These are phyloP conservation scores for Yarrowia yakushimensis DNA, from an alignment of 805 yeast species.

Conservation along the genomic window DNA sequence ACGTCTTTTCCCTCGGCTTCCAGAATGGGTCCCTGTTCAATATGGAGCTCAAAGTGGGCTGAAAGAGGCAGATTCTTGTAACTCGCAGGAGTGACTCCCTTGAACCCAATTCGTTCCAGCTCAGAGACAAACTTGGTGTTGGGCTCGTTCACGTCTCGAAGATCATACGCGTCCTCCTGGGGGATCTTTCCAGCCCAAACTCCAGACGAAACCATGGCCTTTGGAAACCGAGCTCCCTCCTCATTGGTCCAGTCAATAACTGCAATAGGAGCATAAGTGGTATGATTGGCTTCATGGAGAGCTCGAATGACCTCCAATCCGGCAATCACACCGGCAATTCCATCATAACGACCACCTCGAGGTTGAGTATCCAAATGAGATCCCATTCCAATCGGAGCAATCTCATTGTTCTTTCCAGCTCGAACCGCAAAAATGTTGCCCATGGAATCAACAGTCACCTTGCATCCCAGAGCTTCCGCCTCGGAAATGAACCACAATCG, in stretches of 20 bases:
- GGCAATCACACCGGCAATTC: slow-evolving; percentile 63
- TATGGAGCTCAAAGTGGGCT: slow-evolving; percentile 71
- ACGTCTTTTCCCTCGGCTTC: slow-evolving; percentile 54
- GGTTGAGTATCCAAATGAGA: slow-evolving; percentile 78
- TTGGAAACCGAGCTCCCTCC: slow-evolving; percentile 76
- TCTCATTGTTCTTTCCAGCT: slow-evolving; percentile 51
- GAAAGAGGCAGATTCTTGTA: slow-evolving; percentile 53
- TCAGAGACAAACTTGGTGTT: slow-evolving; percentile 52
- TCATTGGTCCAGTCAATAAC: slow-evolving; percentile 71
- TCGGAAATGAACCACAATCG: slow-evolving; percentile 64
- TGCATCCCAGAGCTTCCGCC: slow-evolving; percentile 52
- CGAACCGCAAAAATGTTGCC: slow-evolving; percentile 67
- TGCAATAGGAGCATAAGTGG: slow-evolving; percentile 65
- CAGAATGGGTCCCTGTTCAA: slow-evolving; percentile 72
- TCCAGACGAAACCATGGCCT: slow-evolving; percentile 60
- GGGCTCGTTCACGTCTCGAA: slow-evolving; percentile 53
- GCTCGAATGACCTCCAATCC: slow-evolving; percentile 68
- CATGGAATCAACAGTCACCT: slow-evolving; percentile 56
- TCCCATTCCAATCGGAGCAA: slow-evolving; percentile 62
- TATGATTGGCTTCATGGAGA: slow-evolving; percentile 53
- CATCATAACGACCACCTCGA: slow-evolving; percentile 74
- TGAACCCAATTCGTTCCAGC: slow-evolving; percentile 58
- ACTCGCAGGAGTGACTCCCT: slow-evolving; percentile 50
- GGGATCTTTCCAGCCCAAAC: slow-evolving; percentile 59
- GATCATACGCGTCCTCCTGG: slow-evolving; percentile 48